phyloP scores from a whole-genome alignment of 495 filamentous ascomycete species.

The Neurospora sp. region DNA sequence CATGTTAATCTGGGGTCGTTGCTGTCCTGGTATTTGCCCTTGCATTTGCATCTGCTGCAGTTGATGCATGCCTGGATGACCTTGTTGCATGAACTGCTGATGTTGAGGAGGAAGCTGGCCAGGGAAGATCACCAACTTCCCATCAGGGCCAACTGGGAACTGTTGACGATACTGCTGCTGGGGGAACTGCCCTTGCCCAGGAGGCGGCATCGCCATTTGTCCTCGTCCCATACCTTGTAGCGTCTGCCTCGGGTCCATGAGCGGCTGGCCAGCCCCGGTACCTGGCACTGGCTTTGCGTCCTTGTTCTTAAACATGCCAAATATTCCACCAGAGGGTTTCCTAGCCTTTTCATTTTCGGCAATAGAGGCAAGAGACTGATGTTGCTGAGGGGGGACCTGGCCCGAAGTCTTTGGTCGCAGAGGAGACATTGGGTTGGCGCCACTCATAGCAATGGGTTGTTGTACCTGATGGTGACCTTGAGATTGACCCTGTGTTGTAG shows the following conservation, averaged over 20 bases:
- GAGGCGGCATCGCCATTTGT: conserved; percentile 3
- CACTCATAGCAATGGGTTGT: not conserved
- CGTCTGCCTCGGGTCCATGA: not conserved
- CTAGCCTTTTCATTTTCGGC: conserved; percentile 6
- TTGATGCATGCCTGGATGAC: conserved; percentile 1
- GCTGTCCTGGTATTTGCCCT: not conserved
- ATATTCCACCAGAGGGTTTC: conserved; percentile 17
- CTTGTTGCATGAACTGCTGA: conserved; percentile 3
- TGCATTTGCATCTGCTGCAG: conserved; percentile 2
- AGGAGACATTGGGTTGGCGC: conserved; percentile 1
- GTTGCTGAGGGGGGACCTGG: not conserved
- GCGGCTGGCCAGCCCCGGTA: not conserved
- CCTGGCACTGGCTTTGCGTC: not conserved
- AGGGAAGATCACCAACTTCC: conserved; percentile 10
- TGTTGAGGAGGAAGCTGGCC: conserved; percentile 14
- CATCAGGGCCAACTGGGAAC: conserved; percentile 16
- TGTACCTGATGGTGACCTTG: conserved; percentile 1
- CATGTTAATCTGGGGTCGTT: not conserved
- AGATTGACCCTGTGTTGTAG: conserved; percentile 5
- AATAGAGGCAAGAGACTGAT: not conserved
- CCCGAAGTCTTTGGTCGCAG: not conserved
- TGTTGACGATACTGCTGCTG: conserved; percentile 15
- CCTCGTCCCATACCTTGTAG: conserved; percentile 2
- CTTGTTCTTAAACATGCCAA: conserved; percentile 20
- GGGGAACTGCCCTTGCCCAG: conserved; percentile 10